Conservation (phyloP, 495 filamentous ascomycete genomes). For the Penicillium taxi region DNA sequence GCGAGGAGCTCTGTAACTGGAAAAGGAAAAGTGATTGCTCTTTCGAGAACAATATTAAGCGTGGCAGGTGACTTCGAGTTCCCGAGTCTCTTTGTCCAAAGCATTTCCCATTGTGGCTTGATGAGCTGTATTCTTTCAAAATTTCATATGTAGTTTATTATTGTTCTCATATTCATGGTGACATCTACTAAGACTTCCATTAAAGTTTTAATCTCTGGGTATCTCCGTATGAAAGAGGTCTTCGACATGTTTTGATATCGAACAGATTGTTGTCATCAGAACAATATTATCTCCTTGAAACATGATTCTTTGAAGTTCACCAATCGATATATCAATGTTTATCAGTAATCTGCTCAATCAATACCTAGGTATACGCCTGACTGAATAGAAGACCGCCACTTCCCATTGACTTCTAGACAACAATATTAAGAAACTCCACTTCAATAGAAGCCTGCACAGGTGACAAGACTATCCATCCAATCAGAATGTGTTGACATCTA, state of each 20-base stretch:
- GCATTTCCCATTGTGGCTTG: not conserved
- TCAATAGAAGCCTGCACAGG: too few species aligned
- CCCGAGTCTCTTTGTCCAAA: not conserved
- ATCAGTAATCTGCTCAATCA: too few species aligned
- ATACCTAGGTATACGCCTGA: not conserved
- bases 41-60: conserved; percentile 16
- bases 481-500: not conserved
- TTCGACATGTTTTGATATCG: too few species aligned
- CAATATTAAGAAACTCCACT: conserved; percentile 7
- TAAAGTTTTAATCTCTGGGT: not conserved
- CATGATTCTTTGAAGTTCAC: not conserved
- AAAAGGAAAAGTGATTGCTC: too few species aligned
- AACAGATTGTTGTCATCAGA: not conserved
- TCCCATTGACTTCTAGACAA: conserved; percentile 5
- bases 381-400: not conserved
- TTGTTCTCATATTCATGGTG: not conserved
- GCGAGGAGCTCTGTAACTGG: too few species aligned
- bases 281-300: not conserved
- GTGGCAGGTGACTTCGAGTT: not conserved
- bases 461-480: not conserved
- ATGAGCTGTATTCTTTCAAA: too few species aligned
- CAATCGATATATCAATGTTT: too few species aligned
- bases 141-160: conserved; percentile 1
- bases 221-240: not conserved
- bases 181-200: too few species aligned